phyloP scores from a whole-genome alignment of 2,329 filamentous ascomycete genomes.

The Septoria linicola region DNA sequence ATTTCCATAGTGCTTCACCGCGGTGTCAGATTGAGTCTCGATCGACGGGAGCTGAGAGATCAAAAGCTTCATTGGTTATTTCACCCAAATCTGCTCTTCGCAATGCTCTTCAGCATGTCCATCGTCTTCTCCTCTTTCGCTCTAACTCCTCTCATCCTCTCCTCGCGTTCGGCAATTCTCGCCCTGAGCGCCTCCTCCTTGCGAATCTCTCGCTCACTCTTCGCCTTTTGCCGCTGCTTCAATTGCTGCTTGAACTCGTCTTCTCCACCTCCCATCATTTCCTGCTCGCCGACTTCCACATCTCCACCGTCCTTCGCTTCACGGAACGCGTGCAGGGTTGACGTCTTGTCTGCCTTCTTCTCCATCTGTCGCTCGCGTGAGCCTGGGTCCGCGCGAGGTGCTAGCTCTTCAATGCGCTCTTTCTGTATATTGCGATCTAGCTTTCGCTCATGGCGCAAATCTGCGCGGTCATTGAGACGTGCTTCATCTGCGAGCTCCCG shows the following conservation, averaged over 20 bases:
- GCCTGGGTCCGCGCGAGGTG: conserved; percentile 77
- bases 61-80: no score
- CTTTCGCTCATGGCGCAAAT: conserved; percentile 62
- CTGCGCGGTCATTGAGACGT: conserved; percentile 45
- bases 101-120: conserved; percentile 74
- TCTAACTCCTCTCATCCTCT: conserved; percentile 66
- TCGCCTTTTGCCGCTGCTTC: conserved; percentile 66
- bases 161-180: conserved; percentile 74
- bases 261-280: conserved; percentile 72
- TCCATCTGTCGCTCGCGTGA: conserved; percentile 81
- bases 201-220: conserved; percentile 78
- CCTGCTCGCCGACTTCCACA: conserved; percentile 67
- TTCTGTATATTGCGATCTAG: conserved; percentile 66
- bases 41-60: no score
- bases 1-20: no score
- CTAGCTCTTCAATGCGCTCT: conserved; percentile 74
- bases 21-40: no score
- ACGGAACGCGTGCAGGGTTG: conserved; percentile 71
- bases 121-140: conserved; percentile 83
- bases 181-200: conserved; percentile 78
- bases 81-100: conserved; percentile 71
- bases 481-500: conserved; percentile 54
- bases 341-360: conserved; percentile 72
- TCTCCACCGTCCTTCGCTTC: conserved; percentile 63
- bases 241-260: conserved; percentile 67